These are phyloP conservation scores for Cantharellus cinnabarinus DNA, from an alignment of 768 basidiomycete species.

Conservation along the genomic window DNA sequence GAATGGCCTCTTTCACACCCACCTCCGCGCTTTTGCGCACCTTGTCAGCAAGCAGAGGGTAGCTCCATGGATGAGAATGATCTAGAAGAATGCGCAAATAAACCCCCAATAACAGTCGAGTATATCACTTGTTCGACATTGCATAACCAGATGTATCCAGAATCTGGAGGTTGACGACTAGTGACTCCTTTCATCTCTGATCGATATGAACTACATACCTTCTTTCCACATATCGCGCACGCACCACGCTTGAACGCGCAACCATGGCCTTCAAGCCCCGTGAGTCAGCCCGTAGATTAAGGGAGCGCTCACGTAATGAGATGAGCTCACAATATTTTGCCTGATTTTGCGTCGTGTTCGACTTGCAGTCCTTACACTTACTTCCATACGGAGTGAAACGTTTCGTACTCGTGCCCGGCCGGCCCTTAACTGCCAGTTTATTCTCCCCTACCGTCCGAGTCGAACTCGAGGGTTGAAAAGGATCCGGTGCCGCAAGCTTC, in stretches of 20 bases:
- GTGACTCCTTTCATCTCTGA: not conserved
- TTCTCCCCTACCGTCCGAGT: conserved; percentile 74
- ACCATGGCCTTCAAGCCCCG: conserved; percentile 18
- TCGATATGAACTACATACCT: not conserved
- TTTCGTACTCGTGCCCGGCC: conserved; percentile 41
- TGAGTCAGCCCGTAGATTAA: conserved; percentile 14
- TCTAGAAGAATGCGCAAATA: not conserved
- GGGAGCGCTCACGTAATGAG: conserved; percentile 1
- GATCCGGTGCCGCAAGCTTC: conserved; percentile 76
- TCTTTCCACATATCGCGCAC: conserved; percentile 74
- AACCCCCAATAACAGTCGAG: not conserved
- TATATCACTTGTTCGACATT: conserved; percentile 58
- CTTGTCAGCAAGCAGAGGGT: not conserved
- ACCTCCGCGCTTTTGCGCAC: not conserved
- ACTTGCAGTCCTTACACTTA: conserved; percentile 79
- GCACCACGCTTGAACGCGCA: conserved; percentile 77
- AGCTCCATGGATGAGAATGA: not conserved
- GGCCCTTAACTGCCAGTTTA: conserved; percentile 32
- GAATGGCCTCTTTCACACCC: not conserved
- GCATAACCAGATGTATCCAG: conserved; percentile 65
- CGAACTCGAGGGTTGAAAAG: conserved; percentile 49
- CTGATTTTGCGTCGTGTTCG: conserved; percentile 61
- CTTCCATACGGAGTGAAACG: conserved; percentile 75
- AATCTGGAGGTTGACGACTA: conserved; percentile 22
- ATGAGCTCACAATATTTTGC: conserved; percentile 77